These are phyloP conservation scores for Annulohypoxylon truncatum DNA, from an alignment of 2,329 filamentous ascomycete species.

Conservation along the genomic window DNA sequence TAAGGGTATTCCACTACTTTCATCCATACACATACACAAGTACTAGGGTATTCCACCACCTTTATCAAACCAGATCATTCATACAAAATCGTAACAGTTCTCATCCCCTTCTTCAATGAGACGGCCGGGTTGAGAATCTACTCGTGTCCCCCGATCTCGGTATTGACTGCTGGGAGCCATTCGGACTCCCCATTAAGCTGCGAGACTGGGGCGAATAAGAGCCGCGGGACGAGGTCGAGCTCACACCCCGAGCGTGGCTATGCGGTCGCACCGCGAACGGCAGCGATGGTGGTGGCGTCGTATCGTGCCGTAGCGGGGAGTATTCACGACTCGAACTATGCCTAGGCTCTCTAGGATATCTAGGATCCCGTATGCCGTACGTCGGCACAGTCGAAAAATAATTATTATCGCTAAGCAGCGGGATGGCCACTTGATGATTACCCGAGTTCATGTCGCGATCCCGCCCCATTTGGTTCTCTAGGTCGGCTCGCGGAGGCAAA, in stretches of 20 bases:
- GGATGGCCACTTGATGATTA: slow-evolving; percentile 5
- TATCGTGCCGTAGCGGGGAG: not conserved
- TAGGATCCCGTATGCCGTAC: not conserved
- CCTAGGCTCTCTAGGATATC: not conserved
- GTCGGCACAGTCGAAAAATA: not conserved
- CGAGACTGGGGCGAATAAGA: slow-evolving; percentile 9
- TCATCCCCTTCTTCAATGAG: not conserved
- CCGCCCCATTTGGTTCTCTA: slow-evolving; percentile 29
- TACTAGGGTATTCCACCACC: not conserved
- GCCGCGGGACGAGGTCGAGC: slow-evolving; percentile 12
- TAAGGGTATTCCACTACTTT: no score
- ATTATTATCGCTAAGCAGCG: slow-evolving; percentile 8
- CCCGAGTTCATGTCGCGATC: slow-evolving; percentile 8
- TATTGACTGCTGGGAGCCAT: slow-evolving; percentile 8
- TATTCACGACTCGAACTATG: not conserved
- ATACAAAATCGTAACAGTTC: not conserved
- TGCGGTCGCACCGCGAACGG: not conserved
- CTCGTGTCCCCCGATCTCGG: not conserved
- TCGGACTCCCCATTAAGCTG: slow-evolving; percentile 14
- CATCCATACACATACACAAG: no score
- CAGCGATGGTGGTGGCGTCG: not conserved
- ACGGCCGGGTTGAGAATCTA: slow-evolving; percentile 5
- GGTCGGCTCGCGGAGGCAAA: slow-evolving; percentile 12
- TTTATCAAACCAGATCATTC: not conserved
- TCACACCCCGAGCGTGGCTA: not conserved